Evolutionary conservation across 805 yeast species (phyloP).

Genomic region (Candida oleophila): DNA sequence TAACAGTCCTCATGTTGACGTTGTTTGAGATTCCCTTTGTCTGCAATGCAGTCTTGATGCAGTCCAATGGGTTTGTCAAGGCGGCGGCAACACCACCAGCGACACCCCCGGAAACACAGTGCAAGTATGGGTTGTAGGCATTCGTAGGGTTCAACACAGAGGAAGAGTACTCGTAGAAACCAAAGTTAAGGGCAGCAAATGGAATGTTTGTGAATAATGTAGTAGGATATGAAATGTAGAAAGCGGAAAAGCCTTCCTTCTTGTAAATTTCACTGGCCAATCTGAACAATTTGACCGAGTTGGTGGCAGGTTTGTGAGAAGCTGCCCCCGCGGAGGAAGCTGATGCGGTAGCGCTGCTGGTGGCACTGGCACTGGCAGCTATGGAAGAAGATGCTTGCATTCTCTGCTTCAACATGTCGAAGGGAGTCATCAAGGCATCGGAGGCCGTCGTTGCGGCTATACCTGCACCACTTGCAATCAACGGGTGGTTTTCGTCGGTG

Average conservation of each 20-base stretch:
- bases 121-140: conserved; percentile 82
- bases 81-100: conserved; percentile 98
- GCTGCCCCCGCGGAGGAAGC: conserved; percentile 7
- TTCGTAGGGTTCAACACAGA: conserved; percentile 75
- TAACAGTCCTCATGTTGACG: conserved; percentile 50
- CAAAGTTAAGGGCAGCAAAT: conserved; percentile 91
- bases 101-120: conserved; percentile 88
- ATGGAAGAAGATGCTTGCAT: conserved; percentile 58
- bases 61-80: conserved; percentile 89
- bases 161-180: conserved; percentile 85
- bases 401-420: conserved; percentile 91
- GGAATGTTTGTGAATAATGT: conserved; percentile 91
- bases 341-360: conserved; percentile 6
- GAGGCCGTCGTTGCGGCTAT: conserved; percentile 89
- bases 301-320: conserved; percentile 5
- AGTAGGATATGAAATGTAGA: conserved; percentile 91
- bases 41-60: conserved; percentile 87
- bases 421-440: conserved; percentile 97
- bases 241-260: conserved; percentile 73
- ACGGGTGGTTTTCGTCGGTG: conserved; percentile 70
- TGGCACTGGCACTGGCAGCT: background rate
- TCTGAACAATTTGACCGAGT: conserved; percentile 29
- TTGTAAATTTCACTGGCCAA: conserved; percentile 50
- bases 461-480: conserved; percentile 85
- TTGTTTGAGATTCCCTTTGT: conserved; percentile 64